A percentile compares a stretch with the other conserved stretches of the same genome.
phyloP scores from a whole-genome alignment of 1,284 basidiomycete genomes.

The Schizophyllum amplum region DNA sequence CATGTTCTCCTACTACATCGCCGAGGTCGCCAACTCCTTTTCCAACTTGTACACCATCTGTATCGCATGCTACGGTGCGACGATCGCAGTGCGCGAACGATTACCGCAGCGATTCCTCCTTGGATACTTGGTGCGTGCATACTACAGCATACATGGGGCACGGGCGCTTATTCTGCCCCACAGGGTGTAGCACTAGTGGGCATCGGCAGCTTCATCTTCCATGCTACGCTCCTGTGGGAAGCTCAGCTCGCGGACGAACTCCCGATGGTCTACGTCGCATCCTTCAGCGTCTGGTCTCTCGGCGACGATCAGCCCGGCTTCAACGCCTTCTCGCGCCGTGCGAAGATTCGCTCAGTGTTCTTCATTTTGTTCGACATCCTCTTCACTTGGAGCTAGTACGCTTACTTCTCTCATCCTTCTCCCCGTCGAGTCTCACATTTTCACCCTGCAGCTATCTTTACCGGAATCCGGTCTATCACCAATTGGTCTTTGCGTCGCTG shows the following conservation, averaged over 20 bases:
- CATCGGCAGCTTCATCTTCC: constrained; percentile 59
- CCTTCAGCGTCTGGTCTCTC: constrained; percentile 43
- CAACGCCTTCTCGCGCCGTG: constrained; percentile 25
- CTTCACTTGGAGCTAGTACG: constrained; percentile 62
- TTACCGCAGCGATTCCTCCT: constrained; percentile 44
- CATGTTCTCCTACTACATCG: constrained; percentile 61
- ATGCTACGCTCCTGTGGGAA: constrained; percentile 59
- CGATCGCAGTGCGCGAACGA: constrained; percentile 26
- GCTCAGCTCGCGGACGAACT: constrained; percentile 65
- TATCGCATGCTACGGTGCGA: constrained; percentile 39
- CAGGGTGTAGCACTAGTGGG: constrained; percentile 56
- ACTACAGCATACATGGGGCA: constrained; percentile 1
- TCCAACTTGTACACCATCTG: constrained; percentile 52
- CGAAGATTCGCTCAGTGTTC: no score
- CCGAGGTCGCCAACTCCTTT: constrained; percentile 58
- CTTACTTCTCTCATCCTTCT: constrained; percentile 6
- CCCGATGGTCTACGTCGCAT: constrained; percentile 60
- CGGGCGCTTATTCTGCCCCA: neutral
- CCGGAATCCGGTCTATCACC: constrained; percentile 62
- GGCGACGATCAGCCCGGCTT: constrained; percentile 52
- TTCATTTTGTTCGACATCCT: constrained; percentile 37
- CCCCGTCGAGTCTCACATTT: neutral
- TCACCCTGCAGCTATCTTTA: constrained; percentile 34
- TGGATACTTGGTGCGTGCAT: constrained; percentile 40
- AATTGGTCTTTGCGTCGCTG: constrained; percentile 49